A percentile compares a stretch with the other conserved stretches of the same genome.
Conservation (phyloP, 768 basidiomycete genomes). For the Tricholoma bakamatsutake region DNA sequence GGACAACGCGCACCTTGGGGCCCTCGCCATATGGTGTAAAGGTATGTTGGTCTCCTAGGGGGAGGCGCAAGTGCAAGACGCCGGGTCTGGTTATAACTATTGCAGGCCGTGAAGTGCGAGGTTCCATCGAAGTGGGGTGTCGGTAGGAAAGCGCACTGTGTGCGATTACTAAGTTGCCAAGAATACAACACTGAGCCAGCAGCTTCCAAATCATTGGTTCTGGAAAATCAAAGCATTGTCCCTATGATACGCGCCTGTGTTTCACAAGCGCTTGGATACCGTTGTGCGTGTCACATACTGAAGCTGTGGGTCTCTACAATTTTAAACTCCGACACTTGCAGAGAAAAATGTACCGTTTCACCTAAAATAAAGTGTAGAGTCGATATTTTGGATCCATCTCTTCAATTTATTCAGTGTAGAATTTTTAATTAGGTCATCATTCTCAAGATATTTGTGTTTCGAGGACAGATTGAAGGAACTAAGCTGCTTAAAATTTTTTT, state of each 20-base stretch:
- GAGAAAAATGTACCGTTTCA: no score
- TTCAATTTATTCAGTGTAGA: no score
- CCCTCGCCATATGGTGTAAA: not conserved
- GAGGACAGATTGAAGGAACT: no score
- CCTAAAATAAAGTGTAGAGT: no score
- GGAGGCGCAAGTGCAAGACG: conserved; percentile 8
- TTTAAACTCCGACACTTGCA: no score
- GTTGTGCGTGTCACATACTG: not conserved
- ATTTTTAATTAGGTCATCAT: no score
- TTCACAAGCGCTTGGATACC: not conserved
- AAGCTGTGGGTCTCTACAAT: no score
- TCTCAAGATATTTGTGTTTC: no score
- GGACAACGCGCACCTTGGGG: not conserved
- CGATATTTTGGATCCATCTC: no score
- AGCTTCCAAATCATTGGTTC: conserved; percentile 8
- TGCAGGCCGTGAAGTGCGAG: not conserved
- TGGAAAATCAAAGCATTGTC: not conserved
- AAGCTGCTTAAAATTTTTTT: no score
- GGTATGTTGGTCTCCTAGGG: conserved; percentile 10
- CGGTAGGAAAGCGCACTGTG: not conserved
- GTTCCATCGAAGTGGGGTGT: not conserved
- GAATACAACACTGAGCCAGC: conserved; percentile 11
- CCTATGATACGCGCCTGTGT: not conserved
- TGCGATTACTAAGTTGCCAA: not conserved
- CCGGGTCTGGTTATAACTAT: conserved; percentile 10